Conservation (phyloP, 495 filamentous ascomycete genomes). For the Monascus purpureus region DNA sequence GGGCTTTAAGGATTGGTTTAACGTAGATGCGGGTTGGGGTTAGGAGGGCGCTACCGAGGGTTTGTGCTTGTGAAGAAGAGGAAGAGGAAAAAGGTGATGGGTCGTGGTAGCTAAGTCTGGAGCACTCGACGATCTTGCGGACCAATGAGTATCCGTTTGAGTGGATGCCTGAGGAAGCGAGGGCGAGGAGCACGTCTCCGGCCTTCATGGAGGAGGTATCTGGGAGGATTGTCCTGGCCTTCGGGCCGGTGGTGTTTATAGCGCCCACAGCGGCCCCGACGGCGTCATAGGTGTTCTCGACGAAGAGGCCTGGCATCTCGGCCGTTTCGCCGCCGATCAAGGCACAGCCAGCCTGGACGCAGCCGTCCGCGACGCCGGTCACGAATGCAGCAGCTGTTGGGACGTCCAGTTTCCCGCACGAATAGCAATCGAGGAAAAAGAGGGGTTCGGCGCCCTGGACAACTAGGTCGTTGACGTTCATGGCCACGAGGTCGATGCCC, state of each 20-base stretch:
- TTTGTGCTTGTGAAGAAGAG: slow-evolving; percentile 15
- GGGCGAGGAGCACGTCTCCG: slow-evolving; percentile 74
- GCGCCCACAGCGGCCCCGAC: slow-evolving; percentile 79
- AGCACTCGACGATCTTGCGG: slow-evolving; percentile 64
- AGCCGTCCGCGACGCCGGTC: slow-evolving; percentile 74
- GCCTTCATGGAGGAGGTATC: slow-evolving; percentile 56
- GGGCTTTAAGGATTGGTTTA: slow-evolving; percentile 50
- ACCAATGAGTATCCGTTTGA: slow-evolving; percentile 94
- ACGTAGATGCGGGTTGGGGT: slow-evolving; percentile 77
- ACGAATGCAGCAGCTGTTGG: slow-evolving; percentile 67
- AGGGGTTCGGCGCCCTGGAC: slow-evolving; percentile 89
- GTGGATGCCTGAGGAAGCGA: slow-evolving; percentile 73
- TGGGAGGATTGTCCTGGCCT: slow-evolving; percentile 54
- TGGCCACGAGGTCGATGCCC: slow-evolving; percentile 90
- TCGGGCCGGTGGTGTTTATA: slow-evolving; percentile 40
- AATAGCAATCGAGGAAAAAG: slow-evolving; percentile 95
- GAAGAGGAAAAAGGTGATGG: slow-evolving; percentile 52
- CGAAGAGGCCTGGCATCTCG: slow-evolving; percentile 92
- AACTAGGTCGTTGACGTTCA: slow-evolving; percentile 96
- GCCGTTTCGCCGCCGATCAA: slow-evolving; percentile 92
- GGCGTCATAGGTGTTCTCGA: slow-evolving; percentile 73
- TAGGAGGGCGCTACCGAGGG: slow-evolving; percentile 60
- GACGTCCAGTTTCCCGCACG: slow-evolving; percentile 71
- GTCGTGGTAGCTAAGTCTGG: slow-evolving; percentile 53
- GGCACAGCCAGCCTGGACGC: slow-evolving; percentile 68